A percentile compares a stretch with the other conserved stretches of the same genome.
phyloP scores from a whole-genome alignment of 1,284 basidiomycete species.

The Coniophora puteana region DNA sequence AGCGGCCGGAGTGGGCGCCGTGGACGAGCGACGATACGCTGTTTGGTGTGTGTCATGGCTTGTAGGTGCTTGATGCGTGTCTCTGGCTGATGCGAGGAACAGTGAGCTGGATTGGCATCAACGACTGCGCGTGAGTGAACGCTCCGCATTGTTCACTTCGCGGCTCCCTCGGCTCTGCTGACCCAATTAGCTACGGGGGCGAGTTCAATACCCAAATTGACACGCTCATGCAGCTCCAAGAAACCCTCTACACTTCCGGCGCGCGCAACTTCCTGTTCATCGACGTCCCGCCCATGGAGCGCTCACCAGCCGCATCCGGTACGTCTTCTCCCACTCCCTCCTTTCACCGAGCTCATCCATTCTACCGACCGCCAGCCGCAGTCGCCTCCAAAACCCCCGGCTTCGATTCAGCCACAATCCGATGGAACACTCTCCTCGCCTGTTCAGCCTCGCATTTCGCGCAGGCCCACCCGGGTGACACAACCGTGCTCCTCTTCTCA shows the following conservation, averaged over 20 bases:
- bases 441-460: conserved; percentile 33
- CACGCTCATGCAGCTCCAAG: conserved; percentile 40
- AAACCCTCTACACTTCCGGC: conserved; percentile 43
- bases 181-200: conserved; percentile 14
- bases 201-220: conserved; percentile 17
- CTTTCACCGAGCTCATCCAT: no score
- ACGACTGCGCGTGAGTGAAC: conserved; percentile 50
- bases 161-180: background rate
- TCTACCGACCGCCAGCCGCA: no score
- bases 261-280: conserved; percentile 64
- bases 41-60: conserved; percentile 23
- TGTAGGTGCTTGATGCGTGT: background rate
- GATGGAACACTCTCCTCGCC: conserved; percentile 40
- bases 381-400: conserved; percentile 1
- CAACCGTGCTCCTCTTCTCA: conserved; percentile 49
- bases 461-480: conserved; percentile 34
- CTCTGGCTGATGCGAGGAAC: background rate
- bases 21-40: conserved; percentile 27
- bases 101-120: conserved; percentile 67
- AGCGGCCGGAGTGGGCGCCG: conserved; percentile 18
- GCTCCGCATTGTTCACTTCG: conserved; percentile 1
- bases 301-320: conserved; percentile 43
- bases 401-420: conserved; percentile 14
- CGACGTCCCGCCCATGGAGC: conserved; percentile 56
- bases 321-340: background rate